Percentiles rank a stretch among this genome's conserved stretches.
Conservation (phyloP, 2,329 filamentous ascomycete genomes). For the Rasamsonia emersonii region DNA sequence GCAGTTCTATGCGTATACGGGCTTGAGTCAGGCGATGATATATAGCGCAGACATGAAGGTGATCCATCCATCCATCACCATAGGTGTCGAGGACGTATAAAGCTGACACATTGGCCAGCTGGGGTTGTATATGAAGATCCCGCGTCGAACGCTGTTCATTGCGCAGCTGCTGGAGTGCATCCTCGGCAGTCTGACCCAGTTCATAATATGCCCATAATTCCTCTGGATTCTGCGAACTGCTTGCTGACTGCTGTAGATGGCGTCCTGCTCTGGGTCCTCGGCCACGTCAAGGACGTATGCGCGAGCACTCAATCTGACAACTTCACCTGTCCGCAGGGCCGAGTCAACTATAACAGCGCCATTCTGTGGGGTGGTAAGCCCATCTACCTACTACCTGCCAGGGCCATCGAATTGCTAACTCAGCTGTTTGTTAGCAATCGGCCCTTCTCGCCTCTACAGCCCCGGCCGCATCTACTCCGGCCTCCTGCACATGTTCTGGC, state of each 20-base stretch:
- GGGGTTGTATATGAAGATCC: conserved; percentile 43
- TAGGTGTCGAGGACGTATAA: no score
- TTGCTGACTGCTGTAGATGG: conserved; percentile 26
- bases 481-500: conserved; percentile 43
- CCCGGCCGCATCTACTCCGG: conserved; percentile 38
- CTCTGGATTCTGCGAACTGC: conserved; percentile 25
- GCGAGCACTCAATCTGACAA: conserved; percentile 31
- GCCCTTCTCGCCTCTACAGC: conserved; percentile 39
- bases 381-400: background rate
- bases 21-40: conserved; percentile 40
- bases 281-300: conserved; percentile 33
- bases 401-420: background rate
- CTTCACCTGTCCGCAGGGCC: conserved; percentile 40
- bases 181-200: conserved; percentile 36
- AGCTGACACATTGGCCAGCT: no score
- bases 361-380: conserved; percentile 37
- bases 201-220: conserved; percentile 24
- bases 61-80: no score
- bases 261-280: conserved; percentile 23
- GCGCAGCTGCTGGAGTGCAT: conserved; percentile 41
- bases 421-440: conserved; percentile 24
- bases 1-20: conserved; percentile 53
- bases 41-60: conserved; percentile 46
- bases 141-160: conserved; percentile 37
- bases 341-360: conserved; percentile 36